Percentiles rank a stretch among this genome's conserved stretches.
Conservation (phyloP, 2,329 filamentous ascomycete genomes). For the Pseudonectria buxi region DNA sequence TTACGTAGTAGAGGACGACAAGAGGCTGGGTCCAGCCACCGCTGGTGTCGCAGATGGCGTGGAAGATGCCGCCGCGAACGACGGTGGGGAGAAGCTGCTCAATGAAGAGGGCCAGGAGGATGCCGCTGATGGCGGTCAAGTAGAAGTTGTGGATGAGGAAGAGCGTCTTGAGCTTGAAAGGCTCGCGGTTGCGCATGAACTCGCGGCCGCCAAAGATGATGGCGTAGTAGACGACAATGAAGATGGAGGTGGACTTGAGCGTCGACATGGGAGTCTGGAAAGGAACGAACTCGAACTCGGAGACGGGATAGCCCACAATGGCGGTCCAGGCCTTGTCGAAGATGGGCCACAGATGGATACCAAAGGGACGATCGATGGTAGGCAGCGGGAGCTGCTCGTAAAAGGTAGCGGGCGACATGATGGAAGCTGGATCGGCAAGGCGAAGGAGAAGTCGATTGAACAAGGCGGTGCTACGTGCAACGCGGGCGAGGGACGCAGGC, state of each 20-base stretch:
- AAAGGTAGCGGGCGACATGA: conserved; percentile 38
- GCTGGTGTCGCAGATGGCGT: conserved; percentile 69
- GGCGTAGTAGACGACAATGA: conserved; percentile 83
- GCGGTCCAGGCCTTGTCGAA: conserved; percentile 81
- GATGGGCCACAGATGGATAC: conserved; percentile 85
- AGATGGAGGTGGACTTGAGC: conserved; percentile 70
- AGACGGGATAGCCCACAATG: conserved; percentile 72
- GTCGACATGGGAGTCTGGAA: conserved; percentile 87
- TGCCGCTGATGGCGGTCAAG: conserved; percentile 76
- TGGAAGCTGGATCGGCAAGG: conserved; percentile 12
- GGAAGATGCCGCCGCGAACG: conserved; percentile 75
- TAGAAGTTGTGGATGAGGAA: conserved; percentile 98
- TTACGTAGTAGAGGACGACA: conserved; percentile 93
- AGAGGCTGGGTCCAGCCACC: conserved; percentile 93
- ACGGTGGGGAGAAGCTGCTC: conserved; percentile 87
- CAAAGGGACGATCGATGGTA: conserved; percentile 86
- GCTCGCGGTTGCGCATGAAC: conserved; percentile 78
- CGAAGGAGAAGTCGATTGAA: background rate
- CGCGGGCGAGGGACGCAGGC: no score
- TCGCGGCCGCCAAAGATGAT: conserved; percentile 91
- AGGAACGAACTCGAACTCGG: conserved; percentile 77
- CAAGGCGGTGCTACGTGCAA: background rate
- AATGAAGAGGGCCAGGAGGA: conserved; percentile 75
- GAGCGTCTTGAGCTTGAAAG: conserved; percentile 79
- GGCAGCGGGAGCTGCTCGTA: conserved; percentile 59